These are phyloP conservation scores for Trichophyton verrucosum DNA, from an alignment of 2,329 filamentous ascomycete species.

Conservation along the genomic window DNA sequence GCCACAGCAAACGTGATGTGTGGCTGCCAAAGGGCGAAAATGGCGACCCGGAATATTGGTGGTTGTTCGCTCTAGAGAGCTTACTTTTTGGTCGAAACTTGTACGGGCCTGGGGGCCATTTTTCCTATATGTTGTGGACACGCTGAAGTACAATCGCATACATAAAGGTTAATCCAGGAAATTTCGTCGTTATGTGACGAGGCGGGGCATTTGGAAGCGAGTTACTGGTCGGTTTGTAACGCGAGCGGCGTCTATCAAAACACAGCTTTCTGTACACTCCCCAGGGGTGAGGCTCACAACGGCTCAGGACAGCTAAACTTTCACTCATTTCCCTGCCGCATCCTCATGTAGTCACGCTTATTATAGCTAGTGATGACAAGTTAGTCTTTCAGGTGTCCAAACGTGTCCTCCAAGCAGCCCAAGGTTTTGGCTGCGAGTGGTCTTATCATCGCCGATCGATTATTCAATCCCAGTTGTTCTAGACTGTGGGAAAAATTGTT, in stretches of 20 bases:
- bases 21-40: neutral
- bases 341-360: neutral
- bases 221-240: conserved; percentile 11
- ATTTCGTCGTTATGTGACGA: neutral
- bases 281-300: conserved; percentile 8
- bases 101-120: neutral
- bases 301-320: neutral
- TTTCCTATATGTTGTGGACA: neutral
- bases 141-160: neutral
- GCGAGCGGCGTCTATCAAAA: conserved; percentile 9
- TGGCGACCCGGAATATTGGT: neutral
- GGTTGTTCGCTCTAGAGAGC: neutral
- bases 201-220: conserved; percentile 11
- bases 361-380: neutral
- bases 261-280: neutral
- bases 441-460: neutral
- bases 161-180: neutral
- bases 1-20: neutral
- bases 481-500: neutral
- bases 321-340: conserved; percentile 1
- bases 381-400: neutral
- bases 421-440: neutral
- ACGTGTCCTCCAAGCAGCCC: neutral
- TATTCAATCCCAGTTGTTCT: neutral
- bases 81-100: neutral